Conservation (phyloP, 352 stramenopile species). For the Plasmopara halstedii region DNA sequence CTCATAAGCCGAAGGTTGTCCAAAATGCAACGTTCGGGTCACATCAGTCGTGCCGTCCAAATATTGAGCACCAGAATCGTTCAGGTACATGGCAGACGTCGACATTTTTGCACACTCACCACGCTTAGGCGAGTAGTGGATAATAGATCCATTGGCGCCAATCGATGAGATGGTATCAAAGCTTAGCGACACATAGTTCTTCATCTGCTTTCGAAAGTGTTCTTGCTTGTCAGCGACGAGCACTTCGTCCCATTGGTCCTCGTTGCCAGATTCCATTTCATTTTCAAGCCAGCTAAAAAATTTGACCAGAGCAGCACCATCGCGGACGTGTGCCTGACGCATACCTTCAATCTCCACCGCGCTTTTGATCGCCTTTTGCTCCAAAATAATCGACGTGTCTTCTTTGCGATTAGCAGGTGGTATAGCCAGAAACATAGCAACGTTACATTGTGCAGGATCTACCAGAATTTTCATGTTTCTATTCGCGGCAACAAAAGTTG, state of each 20-base stretch:
- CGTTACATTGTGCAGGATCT: slow-evolving; percentile 78
- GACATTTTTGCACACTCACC: slow-evolving; percentile 83
- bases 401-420: slow-evolving; percentile 66
- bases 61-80: slow-evolving; percentile 99
- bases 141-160: slow-evolving; percentile 95
- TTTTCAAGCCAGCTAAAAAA: slow-evolving; percentile 93
- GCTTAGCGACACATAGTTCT: slow-evolving; percentile 88
- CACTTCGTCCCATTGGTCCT: slow-evolving; percentile 64
- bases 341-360: slow-evolving; percentile 93
- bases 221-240: slow-evolving; percentile 90
- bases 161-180: slow-evolving; percentile 98
- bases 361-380: slow-evolving; percentile 92
- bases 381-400: slow-evolving; percentile 69
- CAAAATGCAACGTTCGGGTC: slow-evolving; percentile 98
- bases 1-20: slow-evolving; percentile 86
- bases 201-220: slow-evolving; percentile 72
- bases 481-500: slow-evolving; percentile 39
- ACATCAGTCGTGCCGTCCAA: slow-evolving; percentile 98
- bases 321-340: slow-evolving; percentile 90
- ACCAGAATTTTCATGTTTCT: slow-evolving; percentile 58
- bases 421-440: slow-evolving; percentile 76
- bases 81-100: slow-evolving; percentile 93
- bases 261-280: slow-evolving; percentile 40
- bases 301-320: slow-evolving; percentile 91
- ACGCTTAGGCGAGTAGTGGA: slow-evolving; percentile 89